Evolutionary conservation across 176 grass and related monocot species (phyloP).

Genomic region (Lolium multiflorum): DNA sequence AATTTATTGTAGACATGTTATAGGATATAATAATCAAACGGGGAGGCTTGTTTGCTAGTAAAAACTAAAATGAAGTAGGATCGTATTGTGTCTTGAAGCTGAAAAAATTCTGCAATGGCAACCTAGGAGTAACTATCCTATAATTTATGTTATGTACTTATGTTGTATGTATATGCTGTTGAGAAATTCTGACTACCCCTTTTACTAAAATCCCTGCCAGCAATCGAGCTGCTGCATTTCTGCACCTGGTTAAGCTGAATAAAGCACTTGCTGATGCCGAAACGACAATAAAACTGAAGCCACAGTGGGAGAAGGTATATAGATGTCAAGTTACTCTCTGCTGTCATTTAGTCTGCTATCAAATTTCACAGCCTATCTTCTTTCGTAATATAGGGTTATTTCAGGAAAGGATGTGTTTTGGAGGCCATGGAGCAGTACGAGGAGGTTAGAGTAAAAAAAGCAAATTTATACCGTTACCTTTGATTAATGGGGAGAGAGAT

Average conservation of each 20-base stretch:
- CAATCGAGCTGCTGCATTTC: constrained; percentile 93
- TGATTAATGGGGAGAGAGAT: not conserved
- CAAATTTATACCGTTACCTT: not conserved
- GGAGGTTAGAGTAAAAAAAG: constrained; percentile 66
- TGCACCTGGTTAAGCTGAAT: constrained; percentile 91
- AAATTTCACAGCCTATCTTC: constrained; percentile 40
- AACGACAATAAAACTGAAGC: constrained; percentile 79
- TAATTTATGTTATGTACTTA: not conserved
- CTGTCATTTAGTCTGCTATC: constrained; percentile 36
- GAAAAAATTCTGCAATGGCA: not conserved
- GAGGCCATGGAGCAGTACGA: constrained; percentile 95
- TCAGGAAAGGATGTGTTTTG: constrained; percentile 92
- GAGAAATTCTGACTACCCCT: constrained; percentile 25
- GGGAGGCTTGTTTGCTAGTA: not conserved
- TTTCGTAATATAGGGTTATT: constrained; percentile 86
- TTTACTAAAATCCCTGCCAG: constrained; percentile 49
- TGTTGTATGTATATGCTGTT: constrained; percentile 15
- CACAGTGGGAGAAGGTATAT: constrained; percentile 96
- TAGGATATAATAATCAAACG: constrained; percentile 2
- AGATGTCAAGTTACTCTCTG: not conserved
- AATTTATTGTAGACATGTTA: not conserved
- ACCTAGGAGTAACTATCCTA: not conserved
- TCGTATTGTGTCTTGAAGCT: not conserved
- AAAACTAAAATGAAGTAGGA: not conserved
- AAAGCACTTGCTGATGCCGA: constrained; percentile 97